Evolutionary conservation across 768 basidiomycete species (phyloP).

Genomic region (Naganishia randhawae): DNA sequence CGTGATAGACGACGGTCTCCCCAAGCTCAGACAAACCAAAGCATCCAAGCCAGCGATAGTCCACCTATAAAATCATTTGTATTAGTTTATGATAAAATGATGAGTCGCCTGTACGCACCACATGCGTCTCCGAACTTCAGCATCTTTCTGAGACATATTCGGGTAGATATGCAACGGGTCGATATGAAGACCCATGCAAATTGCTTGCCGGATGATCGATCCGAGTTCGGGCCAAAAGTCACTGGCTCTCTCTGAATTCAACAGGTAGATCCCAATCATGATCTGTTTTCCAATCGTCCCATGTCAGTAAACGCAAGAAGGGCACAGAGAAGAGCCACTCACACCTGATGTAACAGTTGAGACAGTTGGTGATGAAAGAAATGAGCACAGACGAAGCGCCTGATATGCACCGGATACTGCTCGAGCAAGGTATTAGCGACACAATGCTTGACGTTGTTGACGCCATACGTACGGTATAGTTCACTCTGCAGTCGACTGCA

Average conservation of each 20-base stretch:
- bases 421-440: not conserved
- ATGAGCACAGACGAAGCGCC: slow-evolving; percentile 46
- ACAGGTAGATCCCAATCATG: slow-evolving; percentile 44
- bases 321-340: not conserved
- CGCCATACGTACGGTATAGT: slow-evolving; percentile 40
- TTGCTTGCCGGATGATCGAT: slow-evolving; percentile 43
- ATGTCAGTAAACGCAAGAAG: not conserved
- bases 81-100: not conserved
- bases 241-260: slow-evolving; percentile 43
- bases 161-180: slow-evolving; percentile 45
- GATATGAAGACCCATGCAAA: slow-evolving; percentile 48
- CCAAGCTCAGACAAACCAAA: slow-evolving; percentile 45
- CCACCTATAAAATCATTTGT: slow-evolving; percentile 35
- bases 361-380: slow-evolving; percentile 46
- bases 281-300: slow-evolving; percentile 18
- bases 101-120: slow-evolving; percentile 35
- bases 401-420: slow-evolving; percentile 50
- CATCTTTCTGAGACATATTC: slow-evolving; percentile 42
- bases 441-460: not conserved
- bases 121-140: slow-evolving; percentile 42
- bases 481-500: slow-evolving; percentile 47
- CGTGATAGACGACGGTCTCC: slow-evolving; percentile 44
- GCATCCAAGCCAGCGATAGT: slow-evolving; percentile 48
- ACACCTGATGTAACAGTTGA: slow-evolving; percentile 42
- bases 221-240: slow-evolving; percentile 47